Evolutionary conservation across 441 rosid genomes (phyloP), one percentile per base, ranked within the genome.

Genomic region (Erysimum cheiri): DNA sequence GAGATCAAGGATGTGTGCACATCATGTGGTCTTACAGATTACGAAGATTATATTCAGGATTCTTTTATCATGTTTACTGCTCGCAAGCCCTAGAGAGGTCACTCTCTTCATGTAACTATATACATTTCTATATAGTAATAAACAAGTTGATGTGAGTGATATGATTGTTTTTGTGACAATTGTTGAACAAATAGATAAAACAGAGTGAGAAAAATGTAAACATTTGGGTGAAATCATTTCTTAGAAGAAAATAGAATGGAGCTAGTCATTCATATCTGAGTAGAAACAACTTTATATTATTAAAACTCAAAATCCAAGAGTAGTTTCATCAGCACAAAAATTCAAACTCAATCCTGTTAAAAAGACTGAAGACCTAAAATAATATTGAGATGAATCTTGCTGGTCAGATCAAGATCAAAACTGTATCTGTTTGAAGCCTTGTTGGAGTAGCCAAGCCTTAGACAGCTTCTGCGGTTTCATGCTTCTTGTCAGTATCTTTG

Each of bases 41-140:
- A 82, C 70, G 44, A 74, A 22, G 81, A 78, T 73, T 66, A 77
- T 67, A 84, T 91, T 75, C 78, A 88, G 76, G 89, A 72, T 71
- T 73, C 87, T 22, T 94, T 91, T 82, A 91, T 93, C 52, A 87
- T 91, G 93, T 94, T 88, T 81, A 81, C 95, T 44, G 96, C 97
- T 67, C 85, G 87, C 80, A 91, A 91, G 79, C 93, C 96, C 36
- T 91, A 86, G 80, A 71, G 70, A 59, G 29, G n/a, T n/a, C 29
- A 13, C 1, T 40, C 3, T 68, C 9, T 50, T 54, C 44, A n/a
- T 61, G 59, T 74, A 54, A 55, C 47, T 35, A n/a, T 8, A 15
- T 49, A 0, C n/a, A n/a, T n/a, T 35, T 4, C 24, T 58, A 47
- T 48, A 35, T 19, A 49, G 60, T 59, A 48, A 47, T 58, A 36